Evolutionary conservation across 139 green algal genomes (phyloP).

Genomic region (Chlamydomonas sp.): DNA sequence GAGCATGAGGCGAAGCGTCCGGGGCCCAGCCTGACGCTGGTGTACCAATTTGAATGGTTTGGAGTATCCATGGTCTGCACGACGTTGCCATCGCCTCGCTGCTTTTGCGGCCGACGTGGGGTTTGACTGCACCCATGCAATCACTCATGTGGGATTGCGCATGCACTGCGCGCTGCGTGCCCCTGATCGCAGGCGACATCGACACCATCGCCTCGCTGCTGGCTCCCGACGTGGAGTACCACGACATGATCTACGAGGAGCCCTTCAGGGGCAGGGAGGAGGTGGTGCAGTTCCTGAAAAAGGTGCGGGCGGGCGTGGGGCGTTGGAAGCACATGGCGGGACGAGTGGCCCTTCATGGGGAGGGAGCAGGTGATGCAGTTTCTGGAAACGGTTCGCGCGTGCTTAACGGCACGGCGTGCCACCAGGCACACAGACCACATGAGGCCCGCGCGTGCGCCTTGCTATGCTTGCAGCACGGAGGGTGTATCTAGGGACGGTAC

Average conservation of each 20-base stretch:
- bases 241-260: constrained; percentile 75
- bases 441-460: not conserved
- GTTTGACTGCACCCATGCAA: not conserved
- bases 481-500: too few species aligned
- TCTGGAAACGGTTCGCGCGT: constrained; percentile 56
- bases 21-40: too few species aligned
- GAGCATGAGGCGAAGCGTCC: too few species aligned
- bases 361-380: constrained; percentile 60
- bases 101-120: not conserved
- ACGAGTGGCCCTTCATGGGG: constrained; percentile 77
- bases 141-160: not conserved
- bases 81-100: too few species aligned
- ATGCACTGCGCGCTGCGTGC: too few species aligned
- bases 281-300: constrained; percentile 72
- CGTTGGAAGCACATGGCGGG: constrained; percentile 55
- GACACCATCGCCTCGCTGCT: constrained; percentile 68
- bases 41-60: too few species aligned
- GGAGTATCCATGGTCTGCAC: too few species aligned
- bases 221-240: constrained; percentile 69
- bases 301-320: not conserved
- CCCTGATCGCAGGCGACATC: constrained; percentile 52
- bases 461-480: too few species aligned
- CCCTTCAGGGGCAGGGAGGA: constrained; percentile 67
- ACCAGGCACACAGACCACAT: not conserved
- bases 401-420: not conserved